Conservation (phyloP, 2,329 filamentous ascomycete genomes). For the Ceratocystiopsis sp. region DNA sequence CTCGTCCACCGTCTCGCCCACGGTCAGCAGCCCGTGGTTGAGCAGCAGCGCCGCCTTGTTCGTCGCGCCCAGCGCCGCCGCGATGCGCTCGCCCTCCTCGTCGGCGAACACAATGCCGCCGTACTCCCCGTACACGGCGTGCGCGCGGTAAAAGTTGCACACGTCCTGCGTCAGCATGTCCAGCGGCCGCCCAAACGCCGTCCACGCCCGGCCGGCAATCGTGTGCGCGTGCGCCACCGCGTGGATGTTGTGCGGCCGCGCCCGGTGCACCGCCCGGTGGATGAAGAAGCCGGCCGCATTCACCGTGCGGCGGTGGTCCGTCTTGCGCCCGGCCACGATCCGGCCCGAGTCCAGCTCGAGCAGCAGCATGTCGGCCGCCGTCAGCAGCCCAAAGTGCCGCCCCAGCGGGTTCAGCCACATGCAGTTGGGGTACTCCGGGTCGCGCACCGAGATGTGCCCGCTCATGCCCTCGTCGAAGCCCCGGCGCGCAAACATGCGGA, state of each 20-base stretch:
- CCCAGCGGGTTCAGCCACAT: conserved; percentile 53
- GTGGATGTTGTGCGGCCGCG: conserved; percentile 40
- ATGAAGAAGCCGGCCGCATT: conserved; percentile 57
- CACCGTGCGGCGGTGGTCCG: conserved; percentile 19
- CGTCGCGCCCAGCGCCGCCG: conserved; percentile 37
- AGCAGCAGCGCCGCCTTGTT: conserved; percentile 47
- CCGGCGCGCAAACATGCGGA: conserved; percentile 46
- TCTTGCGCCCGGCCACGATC: conserved; percentile 37
- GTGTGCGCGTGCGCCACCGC: conserved; percentile 55
- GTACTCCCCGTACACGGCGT: conserved; percentile 45
- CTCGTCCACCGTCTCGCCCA: conserved; percentile 56
- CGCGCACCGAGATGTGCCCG: conserved; percentile 48
- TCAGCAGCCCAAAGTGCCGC: conserved; percentile 48
- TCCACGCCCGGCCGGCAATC: conserved; percentile 51
- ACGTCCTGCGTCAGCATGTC: conserved; percentile 58
- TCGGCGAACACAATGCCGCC: conserved; percentile 36
- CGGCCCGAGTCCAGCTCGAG: conserved; percentile 39
- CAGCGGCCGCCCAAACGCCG: conserved; percentile 42
- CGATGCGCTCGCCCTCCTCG: conserved; percentile 48
- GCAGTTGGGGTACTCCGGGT: conserved; percentile 40
- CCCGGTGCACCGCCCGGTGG: conserved; percentile 50
- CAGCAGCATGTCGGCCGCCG: conserved; percentile 50
- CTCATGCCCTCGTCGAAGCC: conserved; percentile 47
- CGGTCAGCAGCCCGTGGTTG: conserved; percentile 57
- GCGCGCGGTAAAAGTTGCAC: conserved; percentile 43